Evolutionary conservation across 2,329 filamentous ascomycete genomes (phyloP), one percentile per base, ranked within the genome.

Genomic region (Sporothrix variecibatus): DNA sequence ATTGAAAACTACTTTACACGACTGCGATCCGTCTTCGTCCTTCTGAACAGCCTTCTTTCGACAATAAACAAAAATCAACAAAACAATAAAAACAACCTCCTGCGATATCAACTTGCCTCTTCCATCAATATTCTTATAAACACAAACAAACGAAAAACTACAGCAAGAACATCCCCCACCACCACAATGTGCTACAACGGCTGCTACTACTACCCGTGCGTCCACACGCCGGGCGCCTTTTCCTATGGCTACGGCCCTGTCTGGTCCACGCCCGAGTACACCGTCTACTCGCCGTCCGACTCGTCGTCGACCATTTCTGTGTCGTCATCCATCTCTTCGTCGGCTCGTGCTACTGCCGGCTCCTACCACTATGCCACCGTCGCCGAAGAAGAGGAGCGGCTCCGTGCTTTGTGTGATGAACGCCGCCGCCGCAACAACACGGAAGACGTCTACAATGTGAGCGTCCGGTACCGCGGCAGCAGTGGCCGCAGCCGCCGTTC

Each of bases 191-290:
- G 65, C 65, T 34, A 68, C 65, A 12, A 6, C 26, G 15, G 17
- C 65, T 68, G 65, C 43, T 34, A 34, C 43, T 68, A 68, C 65
- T 49, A 31, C 17, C 67, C 67, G 46, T 56, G 67, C 67, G 34
- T 26, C 67, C 28, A 51, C 67, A 38, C 46, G 20, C 28, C 46
- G 9, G 28, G 67, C 20, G 9, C 46, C 67, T 53, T 38, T 28
- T n/a, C 28, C 46, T 69, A 69, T 46, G 17, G 46, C 23, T 23
- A 31, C 40, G 46, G 46, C 15, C 46, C 67, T 1, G 46, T 26
- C 17, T 51, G 43, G 46, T 23, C 43, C 46, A 56, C 67, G n/a
- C 12, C 65, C 65, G 43, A 31, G 20, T 68, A 68, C 43, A 34
- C 26, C 17, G 31, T 38, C 7, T 64, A 64, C 31, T 26, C 60